Base-by-base conservation (phyloP, 1,139 yeast genomes). In the Schizosaccharomyces versatilis region DNA sequence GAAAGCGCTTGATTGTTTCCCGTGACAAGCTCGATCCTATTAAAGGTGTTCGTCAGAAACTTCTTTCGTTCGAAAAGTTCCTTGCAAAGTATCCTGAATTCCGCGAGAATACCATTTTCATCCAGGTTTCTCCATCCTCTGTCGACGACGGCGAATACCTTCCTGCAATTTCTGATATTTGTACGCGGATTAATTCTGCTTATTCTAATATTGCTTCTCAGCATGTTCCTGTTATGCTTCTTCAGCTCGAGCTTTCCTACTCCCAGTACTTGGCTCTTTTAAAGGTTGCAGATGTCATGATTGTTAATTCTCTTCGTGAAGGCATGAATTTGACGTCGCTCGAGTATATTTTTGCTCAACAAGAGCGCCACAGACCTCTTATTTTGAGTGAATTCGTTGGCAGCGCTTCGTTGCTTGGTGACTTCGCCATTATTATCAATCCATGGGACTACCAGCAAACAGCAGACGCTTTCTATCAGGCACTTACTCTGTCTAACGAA, bases 251-350 rank as follows among this genome's bases (percentile, higher is more conserved):
- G 62, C 78, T 90, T 58, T 88, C 80, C 41, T 90, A 84, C 65
- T 81, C 80, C 56, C 97, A 90, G 67, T 90, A 90, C 65, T 68
- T 90, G 61, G 97, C 95, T 0, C 70, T 90, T 56, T 75, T 84
- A 56, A 72, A 80, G 51, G 96, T 86, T 65, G 95, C 97, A 0
- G 94, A 84, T 61, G 73, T 78, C 1, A 88, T 90, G 65, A 79
- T 84, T 40, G 95, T 90, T 2, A 80, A 94, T 5, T 82, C 95
- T 1, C 77, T 90, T 74, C 79, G 98, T 65, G 99, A 93, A 67
- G 98, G 98, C 15, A 83, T 90, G 83, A 90, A 90, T 64, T 72
- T 90, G 65, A 86, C 98, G 0, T 86, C 96, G 63, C 98, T 90
- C 64, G 98, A 90, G 66, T 93, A 82, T 65, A 77, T 86, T 41